These are phyloP conservation scores for Castanospermum australe DNA, from an alignment of 306 rosid species.

Conservation along the genomic window DNA sequence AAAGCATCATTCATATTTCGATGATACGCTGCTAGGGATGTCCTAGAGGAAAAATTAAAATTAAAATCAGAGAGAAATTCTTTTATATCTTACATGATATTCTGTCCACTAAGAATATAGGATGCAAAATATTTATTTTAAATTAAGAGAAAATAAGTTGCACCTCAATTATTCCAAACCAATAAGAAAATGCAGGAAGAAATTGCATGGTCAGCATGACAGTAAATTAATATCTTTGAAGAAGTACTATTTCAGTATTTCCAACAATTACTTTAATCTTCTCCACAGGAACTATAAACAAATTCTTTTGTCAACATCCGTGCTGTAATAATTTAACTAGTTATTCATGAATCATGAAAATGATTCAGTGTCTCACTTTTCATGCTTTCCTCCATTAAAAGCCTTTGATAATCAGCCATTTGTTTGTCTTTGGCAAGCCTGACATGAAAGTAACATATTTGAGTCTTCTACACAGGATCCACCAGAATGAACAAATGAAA, in stretches of 20 bases:
- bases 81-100: background rate
- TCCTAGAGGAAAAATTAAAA: background rate
- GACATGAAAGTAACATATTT: constrained; percentile 30
- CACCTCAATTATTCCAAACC: background rate
- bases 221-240: constrained; percentile 3
- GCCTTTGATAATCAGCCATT: constrained; percentile 51
- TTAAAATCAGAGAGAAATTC: background rate
- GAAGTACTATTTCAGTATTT: background rate
- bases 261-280: background rate
- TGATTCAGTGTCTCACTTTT: constrained; percentile 55
- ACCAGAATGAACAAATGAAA: background rate
- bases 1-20: background rate
- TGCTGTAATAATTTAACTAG: background rate
- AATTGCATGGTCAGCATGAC: background rate
- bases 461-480: background rate
- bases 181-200: background rate
- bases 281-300: background rate
- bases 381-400: constrained; percentile 51
- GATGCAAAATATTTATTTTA: background rate
- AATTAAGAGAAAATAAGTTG: background rate
- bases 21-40: background rate
- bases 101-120: background rate
- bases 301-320: background rate
- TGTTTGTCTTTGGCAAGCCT: constrained; percentile 61
- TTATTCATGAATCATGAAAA: background rate